Base-by-base conservation (phyloP, 1,139 yeast genomes). In the Pichiaceae sp. region DNA sequence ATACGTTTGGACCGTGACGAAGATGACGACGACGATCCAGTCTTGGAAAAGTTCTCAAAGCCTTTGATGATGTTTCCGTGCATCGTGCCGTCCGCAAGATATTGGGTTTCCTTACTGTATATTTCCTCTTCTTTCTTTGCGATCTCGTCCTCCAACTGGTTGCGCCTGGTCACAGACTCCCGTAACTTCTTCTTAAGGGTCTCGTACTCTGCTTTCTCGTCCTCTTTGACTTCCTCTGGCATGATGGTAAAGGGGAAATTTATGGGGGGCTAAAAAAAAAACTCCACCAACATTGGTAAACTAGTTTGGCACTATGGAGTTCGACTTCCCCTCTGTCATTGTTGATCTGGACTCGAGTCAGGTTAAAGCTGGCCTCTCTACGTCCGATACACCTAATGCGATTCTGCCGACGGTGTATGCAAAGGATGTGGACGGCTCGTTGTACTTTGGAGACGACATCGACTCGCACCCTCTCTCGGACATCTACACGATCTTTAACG, bases 21-120 rank as follows among this genome's bases (percentile, higher is more conserved):
- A 38, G 19, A 39, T 7, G 9, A 7, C 24, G 24, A 21, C 12
- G 62, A 50, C 9, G 62, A 46, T 9, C 51, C 48, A n/a, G 62
- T 57, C 53, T 83, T 84, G 37, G 79, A 68, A 54, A 84, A 83
- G 49, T 77, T 81, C 41, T 89, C 96, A 53, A 87, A 89, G 1
- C 97, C 97, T 47, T 81, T 81, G 25, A 87, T 83, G 25, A 91
- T 80, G 54, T 86, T 86, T 0, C 95, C 96, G 40, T 76, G 74
- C 8, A 69, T 62, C 47, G 68, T 46, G 17, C 78, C 67, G 41
- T 82, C 89, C 37, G 79, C 75, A 38, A 91, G 73, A 54, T 91
- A 89, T 23, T 75, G 75, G 5, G 83, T 77, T 57, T 91, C 97
- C 45, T 75, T 75, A 40, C 78, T 81, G 60, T 78, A 87, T n/a